Evolutionary conservation across 352 stramenopile genomes (phyloP).

Genomic region (Plasmopara halstedii): DNA sequence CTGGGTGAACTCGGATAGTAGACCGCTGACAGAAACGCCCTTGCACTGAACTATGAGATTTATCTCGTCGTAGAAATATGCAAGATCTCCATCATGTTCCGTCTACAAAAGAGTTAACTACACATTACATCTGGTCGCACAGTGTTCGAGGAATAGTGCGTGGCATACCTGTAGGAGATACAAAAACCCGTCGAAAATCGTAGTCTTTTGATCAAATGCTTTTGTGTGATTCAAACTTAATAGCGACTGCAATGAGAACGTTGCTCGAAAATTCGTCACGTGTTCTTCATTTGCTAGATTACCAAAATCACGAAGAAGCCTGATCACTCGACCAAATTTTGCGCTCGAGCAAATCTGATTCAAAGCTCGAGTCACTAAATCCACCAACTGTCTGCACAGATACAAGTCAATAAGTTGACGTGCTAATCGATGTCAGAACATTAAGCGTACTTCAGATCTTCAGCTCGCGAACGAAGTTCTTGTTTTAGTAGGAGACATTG

Average conservation of each 20-base stretch:
- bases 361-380: constrained; percentile 21
- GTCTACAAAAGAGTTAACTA: constrained; percentile 7
- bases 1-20: constrained; percentile 12
- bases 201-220: constrained; percentile 12
- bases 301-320: constrained; percentile 18
- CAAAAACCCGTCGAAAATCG: constrained; percentile 16
- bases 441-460: constrained; percentile 17
- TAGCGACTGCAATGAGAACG: constrained; percentile 23
- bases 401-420: not conserved
- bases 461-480: constrained; percentile 13
- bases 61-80: constrained; percentile 20
- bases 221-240: constrained; percentile 13
- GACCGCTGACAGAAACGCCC: constrained; percentile 11
- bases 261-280: constrained; percentile 5
- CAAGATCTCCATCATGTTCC: constrained; percentile 9
- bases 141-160: not conserved
- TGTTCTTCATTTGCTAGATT: constrained; percentile 20
- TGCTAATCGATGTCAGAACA: not conserved
- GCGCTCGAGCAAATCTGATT: constrained; percentile 20
- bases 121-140: not conserved
- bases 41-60: constrained; percentile 19
- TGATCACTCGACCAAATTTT: constrained; percentile 13
- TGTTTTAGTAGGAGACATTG: constrained; percentile 22
- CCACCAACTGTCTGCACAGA: constrained; percentile 12
- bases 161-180: constrained; percentile 14